A percentile compares a stretch with the other conserved stretches of the same genome.
Evolutionary conservation across 129 eudicot species (phyloP).

Genomic region (Flaveria ramosissima): DNA sequence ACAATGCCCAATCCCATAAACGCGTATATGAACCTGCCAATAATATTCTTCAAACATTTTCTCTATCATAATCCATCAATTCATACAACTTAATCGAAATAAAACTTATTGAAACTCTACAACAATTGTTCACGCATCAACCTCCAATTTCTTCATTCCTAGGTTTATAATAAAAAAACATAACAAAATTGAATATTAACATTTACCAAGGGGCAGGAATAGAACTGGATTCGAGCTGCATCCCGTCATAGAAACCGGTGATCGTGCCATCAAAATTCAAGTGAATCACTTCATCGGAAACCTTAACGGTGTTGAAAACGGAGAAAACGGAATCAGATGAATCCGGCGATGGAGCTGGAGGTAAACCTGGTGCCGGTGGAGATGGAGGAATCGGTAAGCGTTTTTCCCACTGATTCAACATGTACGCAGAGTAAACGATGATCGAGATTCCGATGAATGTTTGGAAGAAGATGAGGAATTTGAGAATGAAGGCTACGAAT

Average conservation of each 20-base stretch:
- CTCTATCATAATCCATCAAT: background rate
- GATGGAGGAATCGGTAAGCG: constrained; percentile 43
- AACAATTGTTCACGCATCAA: background rate
- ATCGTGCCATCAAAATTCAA: constrained; percentile 20
- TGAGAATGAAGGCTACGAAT: constrained; percentile 62
- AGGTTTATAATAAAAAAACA: background rate
- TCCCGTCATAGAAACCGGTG: constrained; percentile 15
- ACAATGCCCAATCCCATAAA: constrained; percentile 78
- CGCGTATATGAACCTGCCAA: constrained; percentile 87
- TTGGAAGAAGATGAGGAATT: constrained; percentile 66
- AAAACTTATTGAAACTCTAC: background rate
- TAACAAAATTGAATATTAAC: background rate
- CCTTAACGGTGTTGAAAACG: constrained; percentile 21
- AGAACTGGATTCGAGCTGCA: constrained; percentile 30
- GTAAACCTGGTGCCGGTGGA: constrained; percentile 22
- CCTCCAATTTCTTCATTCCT: background rate
- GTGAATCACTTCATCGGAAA: constrained; percentile 20
- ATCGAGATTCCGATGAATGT: constrained; percentile 63
- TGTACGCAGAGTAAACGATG: constrained; percentile 61
- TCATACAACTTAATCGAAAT: background rate
- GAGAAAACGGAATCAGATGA: constrained; percentile 12
- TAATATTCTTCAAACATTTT: background rate
- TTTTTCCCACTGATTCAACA: constrained; percentile 71
- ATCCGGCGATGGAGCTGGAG: constrained; percentile 42
- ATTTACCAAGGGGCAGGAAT: constrained; percentile 81